phyloP scores from a whole-genome alignment of 202 grass and related monocot genomes.

The Schoenoplectus triqueter region DNA sequence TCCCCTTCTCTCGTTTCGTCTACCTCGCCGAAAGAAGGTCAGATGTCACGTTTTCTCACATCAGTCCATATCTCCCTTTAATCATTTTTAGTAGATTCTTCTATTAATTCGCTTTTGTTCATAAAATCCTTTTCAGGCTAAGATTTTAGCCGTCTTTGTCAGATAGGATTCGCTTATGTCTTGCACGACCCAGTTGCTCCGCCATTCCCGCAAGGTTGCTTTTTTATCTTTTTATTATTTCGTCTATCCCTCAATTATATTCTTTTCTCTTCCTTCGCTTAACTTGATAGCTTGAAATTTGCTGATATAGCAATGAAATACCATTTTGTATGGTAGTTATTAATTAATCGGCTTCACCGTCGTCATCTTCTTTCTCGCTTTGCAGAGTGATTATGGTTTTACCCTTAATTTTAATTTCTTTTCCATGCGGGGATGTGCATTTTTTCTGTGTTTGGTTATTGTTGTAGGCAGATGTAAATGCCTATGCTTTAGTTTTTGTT shows the following conservation, averaged over 20 bases:
- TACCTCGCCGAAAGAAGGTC: slow-evolving; percentile 17
- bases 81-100: neutral
- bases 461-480: neutral
- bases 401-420: neutral
- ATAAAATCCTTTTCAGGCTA: slow-evolving; percentile 4
- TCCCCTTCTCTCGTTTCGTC: slow-evolving; percentile 18
- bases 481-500: neutral
- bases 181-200: slow-evolving; percentile 57
- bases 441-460: neutral
- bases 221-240: neutral
- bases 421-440: neutral
- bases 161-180: slow-evolving; percentile 45
- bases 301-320: neutral
- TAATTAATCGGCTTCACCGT: neutral
- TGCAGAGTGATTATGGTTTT: neutral
- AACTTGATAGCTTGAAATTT: neutral
- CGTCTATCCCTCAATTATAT: neutral
- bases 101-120: neutral
- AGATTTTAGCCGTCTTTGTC: slow-evolving; percentile 24
- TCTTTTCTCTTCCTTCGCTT: neutral
- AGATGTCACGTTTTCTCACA: slow-evolving; percentile 9
- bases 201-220: slow-evolving; percentile 77
- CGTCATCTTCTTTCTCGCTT: neutral
- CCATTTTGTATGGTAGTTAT: neutral
- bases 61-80: neutral